Base-by-base conservation (phyloP, 805 yeast genomes). In the Jamesozyma spencerorum region DNA sequence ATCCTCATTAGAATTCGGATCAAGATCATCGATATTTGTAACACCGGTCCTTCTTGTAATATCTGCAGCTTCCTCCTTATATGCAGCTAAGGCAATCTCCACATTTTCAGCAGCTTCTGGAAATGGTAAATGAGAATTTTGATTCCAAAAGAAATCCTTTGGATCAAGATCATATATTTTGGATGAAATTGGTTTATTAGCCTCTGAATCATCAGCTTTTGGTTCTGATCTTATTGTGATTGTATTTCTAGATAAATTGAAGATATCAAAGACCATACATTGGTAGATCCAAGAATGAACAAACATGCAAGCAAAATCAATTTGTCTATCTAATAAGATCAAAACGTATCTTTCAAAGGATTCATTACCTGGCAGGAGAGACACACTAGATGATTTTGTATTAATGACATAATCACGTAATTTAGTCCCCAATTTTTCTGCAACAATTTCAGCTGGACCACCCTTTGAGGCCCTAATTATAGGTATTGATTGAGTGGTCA, bases 61-160 rank as follows among this genome's bases (percentile, higher is more conserved):
- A 44, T 83, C 94, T 46, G 80, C 81, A 2, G 97, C 95, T 51
- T 86, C 96, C 42, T 75, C 74, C 49, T 88, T 90, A 64, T 92
- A 92, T 40, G 72, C 70, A 44, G 81, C 77, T 45, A 88, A 70
- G 44, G 86, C 97, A 20, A 71, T 64, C 55, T 92, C 97, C 17
- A 94, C 94, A 62, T 85, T 85, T 60, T 92, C 98, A 27, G 94
- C 98, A n/a, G 94, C 97, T 58, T 90, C 97, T 1, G 98, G 98
- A 69, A 92, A 92, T 30, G 98, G 97, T 42, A 85, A 66, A 38
- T 81, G 81, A 11, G 94, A 71, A 63, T 92, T 88, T 46, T 72
- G 71, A 47, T 64, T 66, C 98, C 98, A 92, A 64, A 92, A 92
- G 58, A 84, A 85, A 66, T 92, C 99, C 42, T 76, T 75, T 22